Percentiles rank a stretch among this genome's conserved stretches.
phyloP scores from a whole-genome alignment of 2,329 filamentous ascomycete species.

The Conoideocrella luteorostrata region DNA sequence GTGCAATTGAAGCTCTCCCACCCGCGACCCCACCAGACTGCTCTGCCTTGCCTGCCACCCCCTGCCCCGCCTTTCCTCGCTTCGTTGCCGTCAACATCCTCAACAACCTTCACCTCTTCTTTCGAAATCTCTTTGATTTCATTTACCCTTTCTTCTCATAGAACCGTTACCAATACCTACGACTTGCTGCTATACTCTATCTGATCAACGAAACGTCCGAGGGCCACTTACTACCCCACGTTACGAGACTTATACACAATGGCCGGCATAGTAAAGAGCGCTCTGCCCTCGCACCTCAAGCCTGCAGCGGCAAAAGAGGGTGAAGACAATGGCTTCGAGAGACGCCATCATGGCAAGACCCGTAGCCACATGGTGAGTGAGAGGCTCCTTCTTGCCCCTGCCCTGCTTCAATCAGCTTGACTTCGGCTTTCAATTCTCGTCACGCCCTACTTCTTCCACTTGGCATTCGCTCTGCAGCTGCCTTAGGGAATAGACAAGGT shows the following conservation, averaged over 20 bases:
- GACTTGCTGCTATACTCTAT: no score
- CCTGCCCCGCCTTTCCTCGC: slow-evolving; percentile 8
- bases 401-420: neutral
- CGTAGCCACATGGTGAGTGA: slow-evolving; percentile 76
- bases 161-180: neutral
- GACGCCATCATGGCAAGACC: slow-evolving; percentile 76
- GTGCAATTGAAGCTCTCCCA: slow-evolving; percentile 3
- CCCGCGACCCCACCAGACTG: slow-evolving; percentile 1
- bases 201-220: neutral
- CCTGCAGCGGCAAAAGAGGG: slow-evolving; percentile 37
- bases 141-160: neutral
- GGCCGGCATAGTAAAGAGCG: slow-evolving; percentile 65
- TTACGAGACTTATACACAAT: slow-evolving; percentile 38
- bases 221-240: neutral
- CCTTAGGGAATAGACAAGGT: no score
- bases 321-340: slow-evolving; percentile 45
- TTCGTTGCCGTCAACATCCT: slow-evolving; percentile 5
- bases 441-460: no score
- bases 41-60: neutral
- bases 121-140: neutral
- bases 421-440: neutral
- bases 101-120: neutral
- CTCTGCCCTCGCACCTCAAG: slow-evolving; percentile 81
- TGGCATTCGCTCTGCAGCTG: no score
- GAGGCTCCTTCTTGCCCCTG: slow-evolving; percentile 2